Evolutionary conservation across 2,329 filamentous ascomycete species (phyloP).

Genomic region (Pseudopithomyces chartarum): DNA sequence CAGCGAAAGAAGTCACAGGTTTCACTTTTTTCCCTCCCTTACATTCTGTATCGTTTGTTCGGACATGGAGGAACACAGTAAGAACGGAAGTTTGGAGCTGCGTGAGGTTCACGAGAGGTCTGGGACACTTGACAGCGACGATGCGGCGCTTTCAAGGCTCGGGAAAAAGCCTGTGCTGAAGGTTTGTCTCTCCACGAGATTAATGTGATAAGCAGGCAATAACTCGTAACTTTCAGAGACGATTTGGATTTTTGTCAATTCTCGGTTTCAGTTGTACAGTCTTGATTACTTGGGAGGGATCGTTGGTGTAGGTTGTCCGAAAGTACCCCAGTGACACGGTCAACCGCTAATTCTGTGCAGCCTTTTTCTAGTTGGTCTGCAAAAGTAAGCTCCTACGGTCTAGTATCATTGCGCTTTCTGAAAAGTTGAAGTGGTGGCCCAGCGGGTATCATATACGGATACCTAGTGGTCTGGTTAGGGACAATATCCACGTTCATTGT

Average conservation of each 20-base stretch:
- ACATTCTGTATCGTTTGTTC: no score
- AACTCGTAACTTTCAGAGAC: background rate
- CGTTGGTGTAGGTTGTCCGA: background rate
- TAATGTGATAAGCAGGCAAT: background rate
- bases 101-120: constrained; percentile 8
- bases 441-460: constrained; percentile 38
- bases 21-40: background rate
- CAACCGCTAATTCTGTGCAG: constrained; percentile 15
- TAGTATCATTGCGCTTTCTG: background rate
- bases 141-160: constrained; percentile 23
- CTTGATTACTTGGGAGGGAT: constrained; percentile 2
- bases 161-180: constrained; percentile 32
- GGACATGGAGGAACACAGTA: constrained; percentile 6
- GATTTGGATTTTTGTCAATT: background rate
- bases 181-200: constrained; percentile 9
- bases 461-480: constrained; percentile 34
- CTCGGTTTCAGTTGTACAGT: background rate
- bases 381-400: constrained; percentile 20
- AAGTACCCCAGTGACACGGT: no score
- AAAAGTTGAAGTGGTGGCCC: constrained; percentile 30
- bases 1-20: no score
- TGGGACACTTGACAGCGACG: constrained; percentile 18
- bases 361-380: constrained; percentile 22
- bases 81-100: constrained; percentile 20
- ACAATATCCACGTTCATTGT: constrained; percentile 33